These are phyloP conservation scores for Aureobasidium sp. DNA, from an alignment of 2,329 filamentous ascomycete species.

Conservation along the genomic window DNA sequence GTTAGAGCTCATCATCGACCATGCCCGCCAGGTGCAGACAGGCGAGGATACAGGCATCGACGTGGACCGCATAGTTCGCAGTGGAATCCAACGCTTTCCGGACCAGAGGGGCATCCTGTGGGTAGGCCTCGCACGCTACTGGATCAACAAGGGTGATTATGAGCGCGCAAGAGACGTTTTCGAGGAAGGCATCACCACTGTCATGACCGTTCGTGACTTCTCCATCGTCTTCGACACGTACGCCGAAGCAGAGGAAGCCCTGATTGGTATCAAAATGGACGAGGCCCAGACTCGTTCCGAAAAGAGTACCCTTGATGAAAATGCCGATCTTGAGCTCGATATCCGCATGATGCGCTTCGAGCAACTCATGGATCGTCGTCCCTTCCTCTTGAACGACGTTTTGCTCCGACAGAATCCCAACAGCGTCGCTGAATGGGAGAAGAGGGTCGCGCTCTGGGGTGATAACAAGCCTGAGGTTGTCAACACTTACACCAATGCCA, in stretches of 20 bases:
- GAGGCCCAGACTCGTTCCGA: slow-evolving; percentile 72
- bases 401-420: slow-evolving; percentile 91
- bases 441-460: slow-evolving; percentile 90
- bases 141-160: slow-evolving; percentile 88
- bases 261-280: slow-evolving; percentile 88
- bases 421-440: slow-evolving; percentile 95
- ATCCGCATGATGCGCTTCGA: slow-evolving; percentile 97
- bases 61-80: slow-evolving; percentile 86
- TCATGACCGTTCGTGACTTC: slow-evolving; percentile 98
- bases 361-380: slow-evolving; percentile 92
- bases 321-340: slow-evolving; percentile 89
- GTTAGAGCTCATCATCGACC: slow-evolving; percentile 86
- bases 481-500: slow-evolving; percentile 89
- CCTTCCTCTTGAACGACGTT: slow-evolving; percentile 94
- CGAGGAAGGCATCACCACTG: slow-evolving; percentile 92
- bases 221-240: slow-evolving; percentile 95
- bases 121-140: slow-evolving; percentile 92
- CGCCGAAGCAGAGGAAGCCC: slow-evolving; percentile 91
- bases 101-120: slow-evolving; percentile 93
- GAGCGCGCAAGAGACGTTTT: slow-evolving; percentile 89
- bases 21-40: slow-evolving; percentile 72
- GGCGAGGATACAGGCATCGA: slow-evolving; percentile 76
- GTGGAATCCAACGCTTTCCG: slow-evolving; percentile 81
- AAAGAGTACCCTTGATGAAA: slow-evolving; percentile 68
- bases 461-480: slow-evolving; percentile 88